phyloP scores from a whole-genome alignment of 1,284 basidiomycete genomes.

The Ustilago sp. region DNA sequence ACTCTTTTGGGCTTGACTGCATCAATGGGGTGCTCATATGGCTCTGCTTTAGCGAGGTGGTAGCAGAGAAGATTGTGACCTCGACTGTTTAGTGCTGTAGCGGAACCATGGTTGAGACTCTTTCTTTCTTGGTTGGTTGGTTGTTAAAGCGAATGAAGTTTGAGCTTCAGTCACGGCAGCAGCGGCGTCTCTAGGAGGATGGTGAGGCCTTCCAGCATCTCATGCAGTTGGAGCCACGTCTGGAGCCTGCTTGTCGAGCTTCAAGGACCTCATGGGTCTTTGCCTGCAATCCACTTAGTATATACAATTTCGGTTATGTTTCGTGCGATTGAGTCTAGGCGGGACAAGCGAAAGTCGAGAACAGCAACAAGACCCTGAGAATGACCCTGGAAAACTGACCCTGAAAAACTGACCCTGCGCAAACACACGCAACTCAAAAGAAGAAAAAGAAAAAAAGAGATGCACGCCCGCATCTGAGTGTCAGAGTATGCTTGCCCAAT shows the following conservation, averaged over 20 bases:
- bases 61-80: background rate
- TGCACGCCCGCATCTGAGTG: constrained; percentile 6
- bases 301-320: too few relatives aligned
- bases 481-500: background rate
- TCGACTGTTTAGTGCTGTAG: background rate
- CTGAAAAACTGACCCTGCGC: background rate
- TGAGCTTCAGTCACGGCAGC: background rate
- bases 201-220: too few relatives aligned
- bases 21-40: too few relatives aligned
- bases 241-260: too few relatives aligned
- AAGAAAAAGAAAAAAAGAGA: background rate
- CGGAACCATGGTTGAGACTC: background rate
- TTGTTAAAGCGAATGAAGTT: background rate
- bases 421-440: too few relatives aligned
- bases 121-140: background rate
- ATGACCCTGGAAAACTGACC: background rate
- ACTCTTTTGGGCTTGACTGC: background rate
- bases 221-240: too few relatives aligned
- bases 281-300: too few relatives aligned
- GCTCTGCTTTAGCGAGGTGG: background rate
- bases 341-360: background rate
- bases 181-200: background rate
- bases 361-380: constrained; percentile 5
- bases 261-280: too few relatives aligned
- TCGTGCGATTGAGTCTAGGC: too few relatives aligned